A percentile compares a stretch with the other conserved stretches of the same genome.
phyloP scores from a whole-genome alignment of 202 grass and related monocot species.

The Tripidium arundinaceum region DNA sequence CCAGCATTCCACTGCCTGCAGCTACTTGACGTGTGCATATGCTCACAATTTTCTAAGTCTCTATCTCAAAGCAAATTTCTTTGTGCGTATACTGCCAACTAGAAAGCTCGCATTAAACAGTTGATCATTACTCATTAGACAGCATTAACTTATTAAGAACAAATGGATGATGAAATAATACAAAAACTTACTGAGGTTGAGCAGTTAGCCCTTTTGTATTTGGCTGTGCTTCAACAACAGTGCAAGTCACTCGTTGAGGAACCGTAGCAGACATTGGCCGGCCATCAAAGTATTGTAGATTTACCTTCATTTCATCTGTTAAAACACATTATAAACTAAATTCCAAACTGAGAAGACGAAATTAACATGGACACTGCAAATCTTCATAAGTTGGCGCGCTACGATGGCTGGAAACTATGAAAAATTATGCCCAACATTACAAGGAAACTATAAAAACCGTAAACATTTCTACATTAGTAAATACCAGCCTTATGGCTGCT shows the following conservation, averaged over 20 bases:
- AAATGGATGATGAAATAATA: slow-evolving; percentile 11
- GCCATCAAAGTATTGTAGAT: slow-evolving; percentile 79
- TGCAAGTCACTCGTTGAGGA: slow-evolving; percentile 85
- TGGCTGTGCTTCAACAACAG: slow-evolving; percentile 79
- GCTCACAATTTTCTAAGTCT: neutral
- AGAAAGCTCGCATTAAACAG: neutral
- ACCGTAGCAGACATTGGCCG: slow-evolving; percentile 78
- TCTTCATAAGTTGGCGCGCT: neutral
- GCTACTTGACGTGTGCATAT: neutral
- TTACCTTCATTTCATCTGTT: slow-evolving; percentile 89
- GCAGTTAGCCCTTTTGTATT: slow-evolving; percentile 83
- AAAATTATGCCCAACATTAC: neutral
- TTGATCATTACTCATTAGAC: neutral
- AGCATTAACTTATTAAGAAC: slow-evolving; percentile 5
- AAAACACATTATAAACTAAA: neutral
- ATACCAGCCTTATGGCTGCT: neutral
- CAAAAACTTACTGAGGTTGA: slow-evolving; percentile 81
- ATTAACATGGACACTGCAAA: slow-evolving; percentile 2
- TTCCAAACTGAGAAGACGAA: slow-evolving; percentile 13
- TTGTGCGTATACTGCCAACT: neutral
- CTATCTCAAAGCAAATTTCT: neutral
- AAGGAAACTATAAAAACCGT: neutral
- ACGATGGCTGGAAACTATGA: neutral
- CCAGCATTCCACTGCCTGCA: neutral
- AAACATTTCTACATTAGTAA: slow-evolving; percentile 15